Base-by-base conservation (phyloP, 495 filamentous ascomycete species). In the Glonium stellatum region DNA sequence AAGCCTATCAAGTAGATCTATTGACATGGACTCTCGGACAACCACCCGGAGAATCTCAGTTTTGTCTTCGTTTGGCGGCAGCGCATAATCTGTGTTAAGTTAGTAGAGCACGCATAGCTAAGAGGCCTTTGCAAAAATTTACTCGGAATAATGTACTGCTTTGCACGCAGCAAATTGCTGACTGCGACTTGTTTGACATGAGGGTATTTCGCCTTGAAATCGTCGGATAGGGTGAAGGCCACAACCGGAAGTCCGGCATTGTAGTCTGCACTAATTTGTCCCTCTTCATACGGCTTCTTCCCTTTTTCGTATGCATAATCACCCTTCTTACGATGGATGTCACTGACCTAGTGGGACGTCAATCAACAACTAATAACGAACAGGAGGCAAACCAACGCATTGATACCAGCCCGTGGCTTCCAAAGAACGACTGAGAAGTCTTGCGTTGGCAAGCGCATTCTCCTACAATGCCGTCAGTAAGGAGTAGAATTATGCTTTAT, bases 71-170 rank as follows among this genome's bases (percentile, higher is more conserved):
- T 75, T 77, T 4, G 86, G 86, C 18, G 87, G 86, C 6, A 89
- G 74, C 3, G 84, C 80, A 66, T 89, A 89, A 73, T 87, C 73
- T 78, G 55, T 53, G 23, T 13, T 5, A n/a, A 19, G 54, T 39
- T 55, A 63, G 55, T 22, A 59, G 58, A 35, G 53, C 4, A 25
- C 25, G 4, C n/a, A n/a, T 27, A 36, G 6, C 0, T 4, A 36
- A 39, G 1, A 46, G 18, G 13, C 13, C 18, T 44, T 22, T 13
- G 31, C 22, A 37, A n/a, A n/a, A 22, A 63, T 75, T 60, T 73
- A 79, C 77, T 88, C 27, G 86, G 87, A 61, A 90, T 84, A 61
- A 89, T 88, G 73, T 88, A 89, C 70, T 87, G 85, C 58, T 84
- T 84, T 5, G 81, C 81, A 15, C 87, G 76, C 63, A 89, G 66